Base-by-base conservation (phyloP, 1,284 basidiomycete species). In the Rhodotorula sp. region DNA sequence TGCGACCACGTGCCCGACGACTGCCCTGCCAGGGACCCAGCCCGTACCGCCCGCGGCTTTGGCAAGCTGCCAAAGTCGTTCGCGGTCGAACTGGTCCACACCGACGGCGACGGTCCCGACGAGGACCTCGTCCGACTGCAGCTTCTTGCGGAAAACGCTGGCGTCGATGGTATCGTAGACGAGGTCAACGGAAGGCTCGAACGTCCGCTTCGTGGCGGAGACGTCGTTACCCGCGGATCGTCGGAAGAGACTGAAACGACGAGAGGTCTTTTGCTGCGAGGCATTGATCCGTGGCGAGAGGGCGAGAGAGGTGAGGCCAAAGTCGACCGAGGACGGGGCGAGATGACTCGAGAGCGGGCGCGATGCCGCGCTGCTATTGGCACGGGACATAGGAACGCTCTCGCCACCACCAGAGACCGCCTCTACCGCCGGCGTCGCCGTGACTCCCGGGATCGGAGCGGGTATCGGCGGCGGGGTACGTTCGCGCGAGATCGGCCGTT, bases 1-100 rank as follows among this genome's bases (percentile, higher is more conserved):
- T 62, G 82, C 82, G 26, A 82, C 72, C 5, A 83, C 79, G 48
- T 81, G 80, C 8, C 82, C 82, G 49, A 79, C 80, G 67, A 83
- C 81, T 61, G 79, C 80, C 18, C 82, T 75, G 0, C 82, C 82
- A 14, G 82, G 82, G 4, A 83, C 79, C 58, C 80, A 82, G 0
- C 81, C 81, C 43, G 77, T 79, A 0, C 80, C 80, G 8, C 69
- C 71, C 6, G 64, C 48, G 7, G 61, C 61, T 23, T 66, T 66
- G 21, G 72, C 70, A 19, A 71, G 60, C 31, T 76, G 74, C 54
- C 80, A 80, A 10, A 73, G 71, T 14, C 77, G 74, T 34, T 79
- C 78, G 56, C 77, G 74, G 45, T 83, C 82, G 57, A 77, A 79
- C 31, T 80, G 73, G 70, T 83, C 82, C 62, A 83, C 76, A 14